Evolutionary conservation across 2,329 filamentous ascomycete species (phyloP).

Genomic region (Parasarocladium wereldwijsianum): DNA sequence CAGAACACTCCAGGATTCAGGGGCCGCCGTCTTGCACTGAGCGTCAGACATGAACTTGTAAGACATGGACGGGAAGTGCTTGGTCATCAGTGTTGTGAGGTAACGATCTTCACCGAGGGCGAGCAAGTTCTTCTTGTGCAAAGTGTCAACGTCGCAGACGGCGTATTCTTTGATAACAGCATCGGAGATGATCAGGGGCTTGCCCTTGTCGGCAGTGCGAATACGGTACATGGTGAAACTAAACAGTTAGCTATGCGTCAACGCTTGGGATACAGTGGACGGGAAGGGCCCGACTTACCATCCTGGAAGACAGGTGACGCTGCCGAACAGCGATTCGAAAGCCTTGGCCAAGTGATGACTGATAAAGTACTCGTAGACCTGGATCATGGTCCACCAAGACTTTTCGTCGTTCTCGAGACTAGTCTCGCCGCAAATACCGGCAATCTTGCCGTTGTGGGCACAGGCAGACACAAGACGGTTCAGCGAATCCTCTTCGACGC

Average conservation of each 20-base stretch:
- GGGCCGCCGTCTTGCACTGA: slow-evolving; percentile 84
- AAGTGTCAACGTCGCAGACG: slow-evolving; percentile 77
- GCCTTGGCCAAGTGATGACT: slow-evolving; percentile 94
- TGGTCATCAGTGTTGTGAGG: slow-evolving; percentile 94
- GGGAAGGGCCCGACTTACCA: slow-evolving; percentile 52
- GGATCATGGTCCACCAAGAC: slow-evolving; percentile 99
- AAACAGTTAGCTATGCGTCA: slow-evolving; percentile 24
- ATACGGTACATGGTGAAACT: slow-evolving; percentile 99
- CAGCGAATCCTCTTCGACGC: slow-evolving; percentile 78
- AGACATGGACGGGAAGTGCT: slow-evolving; percentile 88
- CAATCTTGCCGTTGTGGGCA: slow-evolving; percentile 88
- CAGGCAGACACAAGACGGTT: slow-evolving; percentile 88
- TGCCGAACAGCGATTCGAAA: slow-evolving; percentile 94
- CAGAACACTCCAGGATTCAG: slow-evolving; percentile 84
- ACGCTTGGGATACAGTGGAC: slow-evolving; percentile 6
- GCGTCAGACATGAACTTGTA: slow-evolving; percentile 95
- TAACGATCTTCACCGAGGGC: slow-evolving; percentile 95
- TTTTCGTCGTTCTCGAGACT: slow-evolving; percentile 89
- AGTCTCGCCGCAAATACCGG: slow-evolving; percentile 94
- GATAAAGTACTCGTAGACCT: slow-evolving; percentile 99
- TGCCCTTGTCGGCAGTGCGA: slow-evolving; percentile 83
- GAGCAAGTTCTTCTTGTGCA: slow-evolving; percentile 93
- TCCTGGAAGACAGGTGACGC: slow-evolving; percentile 95
- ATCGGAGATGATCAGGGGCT: slow-evolving; percentile 86
- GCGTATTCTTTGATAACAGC: slow-evolving; percentile 78